Evolutionary conservation across 768 basidiomycete genomes (phyloP).

Genomic region (Bullera alba): DNA sequence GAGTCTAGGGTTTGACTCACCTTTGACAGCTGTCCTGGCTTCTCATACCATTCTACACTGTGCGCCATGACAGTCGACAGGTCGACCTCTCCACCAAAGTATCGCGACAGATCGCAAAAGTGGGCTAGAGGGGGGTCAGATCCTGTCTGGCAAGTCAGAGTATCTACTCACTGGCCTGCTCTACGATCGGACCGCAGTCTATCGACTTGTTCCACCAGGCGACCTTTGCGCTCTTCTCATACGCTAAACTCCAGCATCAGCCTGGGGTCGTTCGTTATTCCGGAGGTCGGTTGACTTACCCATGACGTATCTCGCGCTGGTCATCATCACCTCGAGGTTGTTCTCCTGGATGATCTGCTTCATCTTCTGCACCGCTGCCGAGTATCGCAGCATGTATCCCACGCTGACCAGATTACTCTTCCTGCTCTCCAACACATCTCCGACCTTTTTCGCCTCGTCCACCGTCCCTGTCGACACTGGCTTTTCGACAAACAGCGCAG

Average conservation of each 20-base stretch:
- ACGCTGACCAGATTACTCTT: conserved; percentile 47
- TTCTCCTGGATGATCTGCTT: conserved; percentile 87
- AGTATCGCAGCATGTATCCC: conserved; percentile 73
- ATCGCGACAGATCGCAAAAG: conserved; percentile 64
- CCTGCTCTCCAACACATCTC: conserved; percentile 58
- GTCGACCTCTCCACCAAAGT: conserved; percentile 90
- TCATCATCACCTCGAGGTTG: conserved; percentile 83
- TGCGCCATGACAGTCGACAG: conserved; percentile 57
- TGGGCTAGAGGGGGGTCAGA: conserved; percentile 2
- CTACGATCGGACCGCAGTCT: conserved; percentile 32
- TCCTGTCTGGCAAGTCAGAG: conserved; percentile 46
- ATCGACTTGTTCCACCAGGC: conserved; percentile 34
- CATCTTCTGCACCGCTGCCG: conserved; percentile 88
- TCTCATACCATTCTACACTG: conserved; percentile 82
- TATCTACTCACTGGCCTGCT: conserved; percentile 54
- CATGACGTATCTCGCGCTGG: conserved; percentile 54
- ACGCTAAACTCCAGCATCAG: neutral
- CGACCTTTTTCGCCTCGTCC: conserved; percentile 60
- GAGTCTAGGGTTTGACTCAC: conserved; percentile 52
- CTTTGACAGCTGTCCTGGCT: conserved; percentile 71
- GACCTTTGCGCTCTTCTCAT: conserved; percentile 6
- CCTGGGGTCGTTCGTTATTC: too few species aligned
- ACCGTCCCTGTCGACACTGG: conserved; percentile 70
- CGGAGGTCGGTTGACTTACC: conserved; percentile 4
- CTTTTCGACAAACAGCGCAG: conserved; percentile 82